Evolutionary conservation across 305 asterid species (phyloP), one percentile per base, ranked within the genome.

Genomic region (Ajuga reptans): DNA sequence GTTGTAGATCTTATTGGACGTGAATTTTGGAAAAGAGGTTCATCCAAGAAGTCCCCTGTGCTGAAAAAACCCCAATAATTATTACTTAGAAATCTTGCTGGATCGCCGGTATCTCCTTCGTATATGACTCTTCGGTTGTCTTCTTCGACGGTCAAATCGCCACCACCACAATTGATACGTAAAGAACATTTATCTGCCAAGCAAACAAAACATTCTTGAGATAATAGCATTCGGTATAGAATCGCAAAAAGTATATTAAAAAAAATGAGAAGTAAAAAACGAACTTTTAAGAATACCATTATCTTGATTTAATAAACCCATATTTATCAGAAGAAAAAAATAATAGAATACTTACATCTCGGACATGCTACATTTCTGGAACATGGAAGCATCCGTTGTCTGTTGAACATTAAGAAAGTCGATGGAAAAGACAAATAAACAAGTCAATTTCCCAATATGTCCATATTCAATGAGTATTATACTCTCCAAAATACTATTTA

Each of bases 41-140:
- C 89, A 43, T 88, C 95, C 84, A 90, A 72, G 86, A 90, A 90
- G 75, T 83, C 90, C 11, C 97, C 96, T 1, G 82, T 80, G 81
- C 92, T 88, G 65, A 87, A 73, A 74, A 85, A 86, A 69, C 97
- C 97, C 96, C 97, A 90, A 63, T 79, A 50, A 16, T 58, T 81
- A 56, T 34, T 55, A 42, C 70, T 75, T 70, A 68, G 80, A 72
- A 75, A 86, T 67, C 68, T 68, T 37, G 86, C 83, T 43, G 82
- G 34, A 78, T 88, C 85, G 73, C 86, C 88, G 73, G 86, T 78
- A 56, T 90, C 97, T 67, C 97, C 97, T 80, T 83, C 94, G 24
- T 86, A 90, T 15, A 64, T 42, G 71, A 80, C 82, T 81, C 81
- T 68, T 68, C 85, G 42, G 10, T 60, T 69, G 41, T 81, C 68